Base-by-base conservation (phyloP, 345 rosid genomes). In the Hibiscus trionum region DNA sequence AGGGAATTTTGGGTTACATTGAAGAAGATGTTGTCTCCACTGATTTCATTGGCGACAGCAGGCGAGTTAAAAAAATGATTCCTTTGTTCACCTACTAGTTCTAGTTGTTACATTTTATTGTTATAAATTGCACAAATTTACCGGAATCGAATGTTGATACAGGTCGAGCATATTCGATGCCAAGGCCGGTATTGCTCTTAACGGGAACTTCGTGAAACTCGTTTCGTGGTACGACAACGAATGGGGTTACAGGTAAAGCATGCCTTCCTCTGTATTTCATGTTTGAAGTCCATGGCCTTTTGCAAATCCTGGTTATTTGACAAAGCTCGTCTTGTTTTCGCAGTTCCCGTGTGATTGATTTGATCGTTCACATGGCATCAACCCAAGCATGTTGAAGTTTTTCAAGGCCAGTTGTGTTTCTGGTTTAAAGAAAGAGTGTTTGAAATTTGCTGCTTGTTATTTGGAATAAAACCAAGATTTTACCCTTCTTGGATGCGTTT, bases 161-260 rank as follows among this genome's bases (percentile, higher is more conserved):
- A 57, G 61, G 61, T 57, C 61, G 29, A 57, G 61, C 61, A 57
- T 57, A 57, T 57, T 57, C 24, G 61, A 57, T 57, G 61, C 61
- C 61, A 57, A 57, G 29, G 61, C 61, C 2, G 61, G 61, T 57
- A 57, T 57, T 57, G 61, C 61, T 57, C 61, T 57, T 14, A 57
- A 57, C 15, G 27, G 5, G 31, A 57, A 57, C 61, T 57, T 57
- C 14, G 61, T 21, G 61, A 57, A 57, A 24, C 61, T 57, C 4
- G 31, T 57, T 21, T 57, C 61, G 29, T 57, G 61, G 61, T 57
- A 57, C 14, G 61, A 57, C 61, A 57, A 57, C 4, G 61, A 57
- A 21, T 57, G 61, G 61, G 61, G 61, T 57, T 57, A 57, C 61
- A 57, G 61, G 61, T 57, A 57, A 56, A 19, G 15, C 27, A 56